Evolutionary conservation across 345 rosid species (phyloP).

Genomic region (Luvunga scandens): DNA sequence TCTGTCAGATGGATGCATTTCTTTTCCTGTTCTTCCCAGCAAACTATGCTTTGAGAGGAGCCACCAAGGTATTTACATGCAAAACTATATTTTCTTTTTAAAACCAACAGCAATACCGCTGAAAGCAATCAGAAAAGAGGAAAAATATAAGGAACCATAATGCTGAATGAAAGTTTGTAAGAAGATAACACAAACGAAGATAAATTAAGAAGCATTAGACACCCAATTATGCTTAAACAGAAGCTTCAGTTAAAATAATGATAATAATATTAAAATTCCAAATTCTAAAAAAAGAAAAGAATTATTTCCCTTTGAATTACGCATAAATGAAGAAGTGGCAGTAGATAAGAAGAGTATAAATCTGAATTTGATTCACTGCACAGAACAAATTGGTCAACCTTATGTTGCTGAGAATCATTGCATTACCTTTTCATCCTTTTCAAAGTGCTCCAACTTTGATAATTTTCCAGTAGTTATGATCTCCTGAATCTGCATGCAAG

Average conservation of each 20-base stretch:
- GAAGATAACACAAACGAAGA: neutral
- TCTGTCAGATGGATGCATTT: neutral
- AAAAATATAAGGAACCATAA: neutral
- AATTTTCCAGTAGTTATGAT: conserved; percentile 79
- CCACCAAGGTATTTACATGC: neutral
- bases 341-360: neutral
- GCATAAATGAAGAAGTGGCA: neutral
- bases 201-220: neutral
- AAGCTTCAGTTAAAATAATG: neutral
- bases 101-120: neutral
- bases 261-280: neutral
- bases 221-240: neutral
- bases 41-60: neutral
- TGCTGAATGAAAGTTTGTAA: neutral
- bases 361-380: neutral
- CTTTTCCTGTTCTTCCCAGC: neutral
- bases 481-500: conserved; percentile 78
- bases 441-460: conserved; percentile 93
- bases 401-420: neutral
- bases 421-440: conserved; percentile 87
- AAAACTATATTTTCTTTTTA: neutral
- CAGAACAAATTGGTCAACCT: neutral
- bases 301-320: neutral
- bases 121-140: neutral
- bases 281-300: neutral